These are phyloP conservation scores for Epichloe uncinata DNA, from an alignment of 2,329 filamentous ascomycete species.

Conservation along the genomic window DNA sequence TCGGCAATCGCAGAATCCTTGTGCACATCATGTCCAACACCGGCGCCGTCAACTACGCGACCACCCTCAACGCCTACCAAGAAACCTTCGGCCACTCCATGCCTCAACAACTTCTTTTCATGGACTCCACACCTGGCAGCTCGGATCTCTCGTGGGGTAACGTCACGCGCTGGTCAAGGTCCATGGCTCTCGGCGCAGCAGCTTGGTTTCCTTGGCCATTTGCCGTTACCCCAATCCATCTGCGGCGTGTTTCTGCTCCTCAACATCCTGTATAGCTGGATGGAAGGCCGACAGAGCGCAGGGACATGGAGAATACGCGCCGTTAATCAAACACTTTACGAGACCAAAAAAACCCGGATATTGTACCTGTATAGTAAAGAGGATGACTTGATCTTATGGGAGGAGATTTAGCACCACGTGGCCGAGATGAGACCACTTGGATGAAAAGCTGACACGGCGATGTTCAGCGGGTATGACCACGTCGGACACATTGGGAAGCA, in stretches of 20 bases:
- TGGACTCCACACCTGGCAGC: constrained; percentile 41
- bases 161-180: constrained; percentile 36
- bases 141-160: constrained; percentile 27
- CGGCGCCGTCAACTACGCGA: constrained; percentile 38
- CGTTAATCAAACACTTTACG: constrained; percentile 24
- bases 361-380: constrained; percentile 43
- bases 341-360: constrained; percentile 24
- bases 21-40: constrained; percentile 46
- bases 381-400: constrained; percentile 41
- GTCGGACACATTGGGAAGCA: constrained; percentile 47
- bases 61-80: constrained; percentile 33
- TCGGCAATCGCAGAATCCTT: constrained; percentile 23
- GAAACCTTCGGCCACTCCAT: constrained; percentile 23
- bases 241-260: constrained; percentile 29
- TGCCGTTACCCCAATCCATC: constrained; percentile 28
- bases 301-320: constrained; percentile 24
- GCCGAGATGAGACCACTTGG: constrained; percentile 33
- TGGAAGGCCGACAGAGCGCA: constrained; percentile 26
- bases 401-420: constrained; percentile 43
- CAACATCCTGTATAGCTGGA: constrained; percentile 21
- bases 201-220: constrained; percentile 36
- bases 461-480: constrained; percentile 46
- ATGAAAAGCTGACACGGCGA: constrained; percentile 32
- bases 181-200: constrained; percentile 37
- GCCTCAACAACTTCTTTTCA: constrained; percentile 34